phyloP scores from a whole-genome alignment of 192 early-diverging fungal species.

The Mortierella antarctica region DNA sequence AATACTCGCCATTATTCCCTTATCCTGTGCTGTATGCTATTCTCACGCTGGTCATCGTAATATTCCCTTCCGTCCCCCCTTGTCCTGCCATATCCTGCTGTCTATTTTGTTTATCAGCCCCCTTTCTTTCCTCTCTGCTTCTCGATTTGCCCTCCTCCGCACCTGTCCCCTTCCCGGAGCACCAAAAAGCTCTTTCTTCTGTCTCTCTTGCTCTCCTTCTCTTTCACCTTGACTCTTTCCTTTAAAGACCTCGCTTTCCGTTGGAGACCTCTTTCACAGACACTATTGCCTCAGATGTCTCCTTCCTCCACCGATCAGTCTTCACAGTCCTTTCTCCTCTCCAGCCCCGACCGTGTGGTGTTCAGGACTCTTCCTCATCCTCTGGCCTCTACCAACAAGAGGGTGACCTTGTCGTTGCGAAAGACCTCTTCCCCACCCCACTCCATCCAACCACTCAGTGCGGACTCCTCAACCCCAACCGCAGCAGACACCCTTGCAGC shows the following conservation, averaged over 20 bases:
- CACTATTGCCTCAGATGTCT: slow-evolving; percentile 22
- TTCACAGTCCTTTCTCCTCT: slow-evolving; percentile 35
- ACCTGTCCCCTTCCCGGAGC: background rate
- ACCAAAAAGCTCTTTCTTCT: background rate
- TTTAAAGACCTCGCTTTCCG: background rate
- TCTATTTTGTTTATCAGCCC: background rate
- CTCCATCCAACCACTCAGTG: slow-evolving; percentile 6
- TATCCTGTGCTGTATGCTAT: too few relatives aligned
- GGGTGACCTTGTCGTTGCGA: slow-evolving; percentile 40
- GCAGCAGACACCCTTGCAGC: background rate
- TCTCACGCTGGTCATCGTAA: too few relatives aligned
- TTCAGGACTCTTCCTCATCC: slow-evolving; percentile 45
- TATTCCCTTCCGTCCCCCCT: background rate
- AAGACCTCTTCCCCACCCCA: slow-evolving; percentile 13
- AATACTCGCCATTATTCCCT: background rate
- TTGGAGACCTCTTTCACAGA: background rate
- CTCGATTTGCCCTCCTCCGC: background rate
- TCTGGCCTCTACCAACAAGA: slow-evolving; percentile 48
- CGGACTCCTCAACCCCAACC: background rate
- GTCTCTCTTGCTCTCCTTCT: background rate
- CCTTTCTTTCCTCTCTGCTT: background rate
- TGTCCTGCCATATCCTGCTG: background rate
- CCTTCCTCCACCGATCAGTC: slow-evolving; percentile 21
- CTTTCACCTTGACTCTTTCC: slow-evolving; percentile 2
- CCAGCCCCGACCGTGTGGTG: slow-evolving; percentile 49